phyloP scores from a whole-genome alignment of 768 basidiomycete genomes.

The Dentipellis sp. region DNA sequence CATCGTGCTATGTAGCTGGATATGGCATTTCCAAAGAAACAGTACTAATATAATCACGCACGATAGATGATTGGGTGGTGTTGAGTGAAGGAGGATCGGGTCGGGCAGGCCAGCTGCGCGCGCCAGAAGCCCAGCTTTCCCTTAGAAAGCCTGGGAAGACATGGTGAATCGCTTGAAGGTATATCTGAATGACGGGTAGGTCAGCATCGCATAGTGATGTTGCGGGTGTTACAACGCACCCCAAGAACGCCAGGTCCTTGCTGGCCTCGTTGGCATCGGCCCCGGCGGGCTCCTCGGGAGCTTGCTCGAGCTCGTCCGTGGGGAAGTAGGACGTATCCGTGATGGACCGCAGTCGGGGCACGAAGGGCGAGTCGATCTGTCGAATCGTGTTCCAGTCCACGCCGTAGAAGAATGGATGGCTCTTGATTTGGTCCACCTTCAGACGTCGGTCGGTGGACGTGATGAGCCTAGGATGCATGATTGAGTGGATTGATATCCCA shows the following conservation, averaged over 20 bases:
- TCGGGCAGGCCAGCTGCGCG: constrained; percentile 11
- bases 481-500: background rate
- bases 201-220: background rate
- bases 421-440: constrained; percentile 79
- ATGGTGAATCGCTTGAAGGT: constrained; percentile 73
- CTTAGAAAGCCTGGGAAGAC: constrained; percentile 45
- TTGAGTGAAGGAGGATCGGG: background rate
- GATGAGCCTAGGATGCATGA: constrained; percentile 48
- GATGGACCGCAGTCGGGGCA: constrained; percentile 88
- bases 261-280: constrained; percentile 32
- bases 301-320: constrained; percentile 85
- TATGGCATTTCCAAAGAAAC: background rate
- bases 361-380: constrained; percentile 88
- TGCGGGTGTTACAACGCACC: constrained; percentile 25
- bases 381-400: constrained; percentile 90
- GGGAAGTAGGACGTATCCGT: constrained; percentile 99
- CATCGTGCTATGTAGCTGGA: background rate
- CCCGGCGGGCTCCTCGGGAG: constrained; percentile 34
- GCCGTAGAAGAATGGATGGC: constrained; percentile 89
- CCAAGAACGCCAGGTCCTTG: constrained; percentile 53
- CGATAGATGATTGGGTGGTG: background rate
- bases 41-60: background rate
- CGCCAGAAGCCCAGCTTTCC: background rate
- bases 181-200: constrained; percentile 37
- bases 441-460: constrained; percentile 75